Conservation (phyloP, 257 asterid species). For the Fraxinus excelsior region DNA sequence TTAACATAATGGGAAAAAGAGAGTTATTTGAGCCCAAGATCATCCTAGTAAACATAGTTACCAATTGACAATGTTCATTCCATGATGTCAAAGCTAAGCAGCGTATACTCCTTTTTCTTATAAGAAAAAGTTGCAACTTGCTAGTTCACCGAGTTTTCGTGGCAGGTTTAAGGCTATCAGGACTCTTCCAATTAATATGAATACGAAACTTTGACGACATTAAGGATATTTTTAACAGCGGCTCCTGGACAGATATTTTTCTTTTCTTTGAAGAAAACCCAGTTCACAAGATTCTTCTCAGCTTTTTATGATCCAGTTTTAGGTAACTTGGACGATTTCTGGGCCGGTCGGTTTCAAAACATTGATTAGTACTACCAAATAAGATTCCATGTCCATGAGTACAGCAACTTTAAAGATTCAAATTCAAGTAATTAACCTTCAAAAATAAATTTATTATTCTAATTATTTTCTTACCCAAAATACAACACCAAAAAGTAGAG, state of each 20-base stretch:
- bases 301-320: too few relatives aligned
- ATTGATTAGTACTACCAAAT: neutral
- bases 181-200: neutral
- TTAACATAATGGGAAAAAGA: neutral
- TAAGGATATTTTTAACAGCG: too few relatives aligned
- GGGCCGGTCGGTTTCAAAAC: neutral
- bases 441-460: neutral
- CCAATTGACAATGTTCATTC: neutral
- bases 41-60: neutral
- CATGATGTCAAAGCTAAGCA: neutral
- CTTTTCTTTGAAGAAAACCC: neutral
- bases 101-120: neutral
- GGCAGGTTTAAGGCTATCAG: neutral
- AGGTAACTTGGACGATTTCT: too few relatives aligned
- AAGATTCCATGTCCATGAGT: neutral
- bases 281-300: too few relatives aligned
- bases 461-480: neutral
- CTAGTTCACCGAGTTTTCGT: too few relatives aligned
- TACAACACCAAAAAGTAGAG: neutral
- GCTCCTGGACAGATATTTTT: too few relatives aligned
- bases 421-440: neutral
- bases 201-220: too few relatives aligned
- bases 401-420: neutral
- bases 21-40: neutral
- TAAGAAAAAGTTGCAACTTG: too few relatives aligned